Evolutionary conservation across 75 land plant species (phyloP), one percentile per base, ranked within the genome.

Genomic region (Adiantum capillusveneris): DNA sequence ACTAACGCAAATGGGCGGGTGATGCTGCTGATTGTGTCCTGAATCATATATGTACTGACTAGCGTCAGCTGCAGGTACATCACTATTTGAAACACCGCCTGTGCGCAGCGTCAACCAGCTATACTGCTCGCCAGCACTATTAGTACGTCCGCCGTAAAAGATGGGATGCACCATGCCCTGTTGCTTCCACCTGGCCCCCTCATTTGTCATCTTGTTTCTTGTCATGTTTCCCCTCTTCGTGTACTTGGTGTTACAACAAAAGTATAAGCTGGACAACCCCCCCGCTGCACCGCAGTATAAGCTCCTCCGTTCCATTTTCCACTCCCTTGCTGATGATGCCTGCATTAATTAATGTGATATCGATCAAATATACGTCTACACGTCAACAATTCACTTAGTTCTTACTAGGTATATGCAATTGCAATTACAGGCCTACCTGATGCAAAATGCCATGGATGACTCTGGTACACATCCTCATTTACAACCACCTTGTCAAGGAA

Each of bases 161-260:
- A 48, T 48, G 9, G 51, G 51, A 16, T 48, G 51, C 11, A 48
- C 18, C 20, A 48, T 48, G 51, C 51, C 51, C 18, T 48, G 51
- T 19, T 48, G 51, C 51, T 48, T 48, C 51, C 51, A 48, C 18
- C 51, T 12, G 6, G 20, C 51, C 6, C 51, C 51, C 9, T 48
- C 51, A 16, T 20, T 12, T 20, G 51, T 48, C 51, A 48, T 48
- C 18, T 20, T 12, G 20, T 48, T 18, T 19, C 51, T 48, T 19
- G 51, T 48, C 51, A 48, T 48, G 51, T 48, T 48, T 6, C 51
- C 51, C 18, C 20, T 48, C 51, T 48, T 48, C 9, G 51, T 48
- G 18, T 48, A 48, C 51, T 48, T 19, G 18, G 51, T 48, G 9
- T 6, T 48, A 20, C 51, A 48, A 18, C 51, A 48, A 6, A 48